Evolutionary conservation across 2,329 filamentous ascomycete genomes (phyloP), one percentile per base, ranked within the genome.

Genomic region (Fusarium duplospermum): DNA sequence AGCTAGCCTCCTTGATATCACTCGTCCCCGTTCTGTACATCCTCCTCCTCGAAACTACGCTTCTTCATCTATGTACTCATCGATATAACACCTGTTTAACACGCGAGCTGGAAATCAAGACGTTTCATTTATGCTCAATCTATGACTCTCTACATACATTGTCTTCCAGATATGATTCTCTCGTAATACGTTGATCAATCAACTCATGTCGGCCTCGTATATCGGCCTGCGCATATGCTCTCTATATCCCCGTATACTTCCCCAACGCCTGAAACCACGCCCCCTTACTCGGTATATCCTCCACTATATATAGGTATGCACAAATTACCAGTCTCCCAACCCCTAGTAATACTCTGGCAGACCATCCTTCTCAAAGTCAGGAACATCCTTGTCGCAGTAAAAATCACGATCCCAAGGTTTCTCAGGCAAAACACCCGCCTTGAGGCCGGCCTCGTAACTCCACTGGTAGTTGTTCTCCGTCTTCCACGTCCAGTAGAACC

Each of bases 401-500:
- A 94, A 96, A n/a, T 87, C 85, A 36, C 91, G 88, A 24, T 90
- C 84, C 80, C 93, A 94, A 1, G 93, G 92, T 84, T 93, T 92
- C 42, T 85, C 81, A 3, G 96, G 96, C 84, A 99, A 82, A 57
- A 96, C 94, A 0, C 94, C 94, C 2, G 93, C 93, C 62, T 88
- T 88, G 72, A 95, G 86, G 0, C 94, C 95, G 73, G 91, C 87
- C 83, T 95, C 91, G 86, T 96, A 98, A 81, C 95, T 98, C 96
- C 96, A 99, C 84, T 98, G 94, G 69, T 91, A 87, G 58, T 93
- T 92, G 74, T 84, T 88, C 86, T 98, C 96, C 33, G 96, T 98
- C 84, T 95, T 90, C 96, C 96, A 97, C 36, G 95, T 98, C 96
- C 96, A 99, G 84, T 99, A 99, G 85, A 97, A 98, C 96, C 96